Evolutionary conservation across 441 rosid genomes (phyloP).

Genomic region (Theobroma grandiflorum): DNA sequence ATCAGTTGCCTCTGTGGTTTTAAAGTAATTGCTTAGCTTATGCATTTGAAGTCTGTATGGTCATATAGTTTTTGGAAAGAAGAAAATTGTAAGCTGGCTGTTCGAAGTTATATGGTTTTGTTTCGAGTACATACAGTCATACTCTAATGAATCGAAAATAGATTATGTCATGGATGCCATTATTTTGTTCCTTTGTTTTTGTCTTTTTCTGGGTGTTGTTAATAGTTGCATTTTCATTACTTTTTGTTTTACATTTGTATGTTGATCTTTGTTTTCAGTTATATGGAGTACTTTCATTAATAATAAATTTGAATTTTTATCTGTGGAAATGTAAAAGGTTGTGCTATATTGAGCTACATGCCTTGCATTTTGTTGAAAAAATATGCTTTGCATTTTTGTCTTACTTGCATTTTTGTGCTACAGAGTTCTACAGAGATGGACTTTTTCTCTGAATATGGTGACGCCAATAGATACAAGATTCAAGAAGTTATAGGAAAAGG

Average conservation of each 20-base stretch:
- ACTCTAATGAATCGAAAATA: not conserved
- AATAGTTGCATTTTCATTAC: not conserved
- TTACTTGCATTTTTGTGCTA: slow-evolving; percentile 15
- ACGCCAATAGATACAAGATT: slow-evolving; percentile 68
- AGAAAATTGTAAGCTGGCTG: slow-evolving; percentile 1
- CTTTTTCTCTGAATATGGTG: slow-evolving; percentile 81
- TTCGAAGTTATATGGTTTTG: not conserved
- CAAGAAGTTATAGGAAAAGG: slow-evolving; percentile 80
- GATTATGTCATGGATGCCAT: not conserved
- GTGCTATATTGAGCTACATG: not conserved
- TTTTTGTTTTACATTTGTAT: slow-evolving; percentile 14
- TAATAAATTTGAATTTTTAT: not conserved
- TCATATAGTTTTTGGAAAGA: not conserved
- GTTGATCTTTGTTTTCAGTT: not conserved
- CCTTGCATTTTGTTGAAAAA: not conserved
- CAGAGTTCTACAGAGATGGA: slow-evolving; percentile 74
- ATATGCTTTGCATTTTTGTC: not conserved
- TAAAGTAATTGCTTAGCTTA: not conserved
- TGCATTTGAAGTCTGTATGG: not conserved
- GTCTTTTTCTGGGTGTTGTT: not conserved
- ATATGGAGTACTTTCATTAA: not conserved
- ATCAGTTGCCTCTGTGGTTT: not conserved
- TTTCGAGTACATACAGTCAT: not conserved
- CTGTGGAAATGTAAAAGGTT: not conserved
- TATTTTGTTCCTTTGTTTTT: not conserved